Conservation (phyloP, 176 grass and related monocot genomes). For the Oryza punctata region DNA sequence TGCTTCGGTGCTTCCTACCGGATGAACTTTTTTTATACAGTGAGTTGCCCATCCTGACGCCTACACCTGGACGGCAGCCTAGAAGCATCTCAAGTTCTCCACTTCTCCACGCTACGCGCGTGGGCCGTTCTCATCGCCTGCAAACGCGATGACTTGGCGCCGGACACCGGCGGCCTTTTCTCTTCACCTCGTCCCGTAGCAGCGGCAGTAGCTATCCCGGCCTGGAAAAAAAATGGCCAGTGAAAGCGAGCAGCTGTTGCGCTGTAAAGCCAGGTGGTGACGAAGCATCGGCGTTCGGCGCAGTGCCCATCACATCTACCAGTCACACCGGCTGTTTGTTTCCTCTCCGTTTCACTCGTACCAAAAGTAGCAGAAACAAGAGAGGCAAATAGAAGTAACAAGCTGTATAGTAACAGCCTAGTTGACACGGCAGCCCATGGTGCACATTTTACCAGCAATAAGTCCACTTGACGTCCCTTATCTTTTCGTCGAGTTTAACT, state of each 20-base stretch:
- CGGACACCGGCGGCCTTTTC: conserved; percentile 14
- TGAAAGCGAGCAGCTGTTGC: background rate
- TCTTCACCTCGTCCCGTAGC: background rate
- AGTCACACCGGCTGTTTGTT: background rate
- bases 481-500: no score
- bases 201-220: background rate
- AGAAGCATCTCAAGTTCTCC: conserved; percentile 46
- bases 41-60: conserved; percentile 5
- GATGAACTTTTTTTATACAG: background rate
- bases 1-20: background rate
- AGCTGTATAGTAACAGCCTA: background rate
- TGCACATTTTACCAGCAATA: background rate
- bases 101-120: conserved; percentile 36
- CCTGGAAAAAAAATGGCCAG: background rate
- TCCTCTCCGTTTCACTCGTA: background rate
- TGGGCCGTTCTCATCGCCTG: background rate
- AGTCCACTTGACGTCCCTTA: no score
- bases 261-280: background rate
- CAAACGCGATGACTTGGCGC: conserved; percentile 10
- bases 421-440: background rate
- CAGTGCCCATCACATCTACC: background rate
- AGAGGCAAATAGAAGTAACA: background rate
- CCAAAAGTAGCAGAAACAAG: background rate
- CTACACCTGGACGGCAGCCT: conserved; percentile 47
- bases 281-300: background rate